phyloP scores from a whole-genome alignment of 2,329 filamentous ascomycete genomes.

The Pseudonectria foliicola region DNA sequence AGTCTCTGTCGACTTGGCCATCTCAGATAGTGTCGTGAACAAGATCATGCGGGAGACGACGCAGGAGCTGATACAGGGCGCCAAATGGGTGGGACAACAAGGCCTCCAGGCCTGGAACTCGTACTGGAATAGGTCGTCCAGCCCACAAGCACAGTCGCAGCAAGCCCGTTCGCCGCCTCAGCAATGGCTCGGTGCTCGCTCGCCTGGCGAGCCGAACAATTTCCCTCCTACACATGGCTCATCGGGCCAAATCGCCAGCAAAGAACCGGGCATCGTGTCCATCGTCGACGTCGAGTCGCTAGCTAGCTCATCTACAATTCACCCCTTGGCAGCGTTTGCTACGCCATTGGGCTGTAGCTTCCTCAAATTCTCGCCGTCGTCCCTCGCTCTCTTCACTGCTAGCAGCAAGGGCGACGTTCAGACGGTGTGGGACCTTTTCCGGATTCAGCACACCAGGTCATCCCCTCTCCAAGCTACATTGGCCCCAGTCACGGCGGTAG shows the following conservation, averaged over 20 bases:
- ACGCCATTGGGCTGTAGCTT: slow-evolving; percentile 72
- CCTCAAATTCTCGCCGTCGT: slow-evolving; percentile 68
- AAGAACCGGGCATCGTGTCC: slow-evolving; percentile 68
- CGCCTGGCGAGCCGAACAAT: slow-evolving; percentile 40
- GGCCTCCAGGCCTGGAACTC: slow-evolving; percentile 71
- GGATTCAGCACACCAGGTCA: slow-evolving; percentile 54
- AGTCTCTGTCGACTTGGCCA: slow-evolving; percentile 64
- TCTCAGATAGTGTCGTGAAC: slow-evolving; percentile 64
- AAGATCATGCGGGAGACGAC: slow-evolving; percentile 73
- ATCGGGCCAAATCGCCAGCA: slow-evolving; percentile 46
- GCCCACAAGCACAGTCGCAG: slow-evolving; percentile 36
- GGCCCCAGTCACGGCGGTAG: slow-evolving; percentile 36
- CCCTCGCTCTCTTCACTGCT: slow-evolving; percentile 67
- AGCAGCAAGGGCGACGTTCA: slow-evolving; percentile 80
- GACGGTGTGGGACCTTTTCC: slow-evolving; percentile 73
- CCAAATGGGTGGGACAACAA: slow-evolving; percentile 71
- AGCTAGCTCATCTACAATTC: slow-evolving; percentile 41
- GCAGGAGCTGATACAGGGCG: slow-evolving; percentile 68
- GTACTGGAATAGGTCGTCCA: slow-evolving; percentile 62
- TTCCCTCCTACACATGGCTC: slow-evolving; percentile 73
- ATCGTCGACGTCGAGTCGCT: slow-evolving; percentile 64
- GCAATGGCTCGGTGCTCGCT: slow-evolving; percentile 39
- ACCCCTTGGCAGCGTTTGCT: slow-evolving; percentile 64
- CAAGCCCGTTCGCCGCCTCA: slow-evolving; percentile 39
- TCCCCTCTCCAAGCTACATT: slow-evolving; percentile 48